These are phyloP conservation scores for Arthrobotrys megalospora DNA, from an alignment of 2,329 filamentous ascomycete species.

Conservation along the genomic window DNA sequence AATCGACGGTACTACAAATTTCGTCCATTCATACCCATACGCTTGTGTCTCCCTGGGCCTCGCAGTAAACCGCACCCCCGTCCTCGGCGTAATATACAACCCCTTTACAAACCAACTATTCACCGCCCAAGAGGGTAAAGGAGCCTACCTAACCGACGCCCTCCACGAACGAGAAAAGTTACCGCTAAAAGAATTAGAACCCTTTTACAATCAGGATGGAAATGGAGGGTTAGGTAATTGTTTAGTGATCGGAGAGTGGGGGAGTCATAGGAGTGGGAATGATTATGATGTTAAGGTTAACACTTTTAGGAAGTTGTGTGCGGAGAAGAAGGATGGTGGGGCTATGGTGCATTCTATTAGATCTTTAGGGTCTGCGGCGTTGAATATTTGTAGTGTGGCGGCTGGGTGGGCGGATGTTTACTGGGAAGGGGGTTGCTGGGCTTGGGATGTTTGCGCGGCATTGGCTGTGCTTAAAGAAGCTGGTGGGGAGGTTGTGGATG, in stretches of 20 bases:
- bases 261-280: constrained; percentile 72
- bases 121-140: constrained; percentile 72
- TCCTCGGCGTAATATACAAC: constrained; percentile 75
- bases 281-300: constrained; percentile 74
- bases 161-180: constrained; percentile 40
- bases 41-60: constrained; percentile 75
- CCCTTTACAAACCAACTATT: constrained; percentile 74
- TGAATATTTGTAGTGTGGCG: constrained; percentile 76
- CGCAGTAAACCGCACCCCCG: constrained; percentile 70
- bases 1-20: constrained; percentile 77
- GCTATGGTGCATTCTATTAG: constrained; percentile 76
- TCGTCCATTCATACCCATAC: constrained; percentile 75
- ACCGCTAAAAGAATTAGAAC: constrained; percentile 67
- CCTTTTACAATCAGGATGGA: constrained; percentile 65
- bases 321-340: constrained; percentile 72
- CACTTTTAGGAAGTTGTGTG: constrained; percentile 71
- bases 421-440: constrained; percentile 78
- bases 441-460: constrained; percentile 77
- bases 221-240: constrained; percentile 69
- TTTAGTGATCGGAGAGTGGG: constrained; percentile 75
- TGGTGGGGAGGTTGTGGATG: constrained; percentile 74
- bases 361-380: constrained; percentile 73
- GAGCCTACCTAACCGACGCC: constrained; percentile 69
- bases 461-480: constrained; percentile 76
- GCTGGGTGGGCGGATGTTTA: constrained; percentile 74